phyloP scores from a whole-genome alignment of 116 monocot species.

The Papilionanthe hybrid region DNA sequence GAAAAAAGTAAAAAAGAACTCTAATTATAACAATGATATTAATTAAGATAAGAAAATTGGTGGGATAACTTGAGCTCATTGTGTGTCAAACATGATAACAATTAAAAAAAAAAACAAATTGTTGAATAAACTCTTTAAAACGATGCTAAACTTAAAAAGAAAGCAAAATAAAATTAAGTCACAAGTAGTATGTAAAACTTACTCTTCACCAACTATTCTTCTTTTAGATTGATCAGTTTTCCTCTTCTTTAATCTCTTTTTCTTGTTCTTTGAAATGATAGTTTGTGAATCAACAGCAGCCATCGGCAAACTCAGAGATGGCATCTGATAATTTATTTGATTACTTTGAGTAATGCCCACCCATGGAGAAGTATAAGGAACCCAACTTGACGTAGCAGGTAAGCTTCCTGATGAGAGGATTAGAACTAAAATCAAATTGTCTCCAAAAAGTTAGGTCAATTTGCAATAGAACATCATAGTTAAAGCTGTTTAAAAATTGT shows the following conservation, averaged over 20 bases:
- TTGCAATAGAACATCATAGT: not conserved
- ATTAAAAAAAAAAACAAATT: not conserved
- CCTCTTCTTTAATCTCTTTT: conserved; percentile 7
- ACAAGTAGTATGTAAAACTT: not conserved
- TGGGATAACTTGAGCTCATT: not conserved
- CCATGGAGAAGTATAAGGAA: not conserved
- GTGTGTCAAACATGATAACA: not conserved
- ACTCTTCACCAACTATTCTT: conserved; percentile 13
- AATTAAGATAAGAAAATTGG: not conserved
- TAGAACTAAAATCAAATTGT: not conserved
- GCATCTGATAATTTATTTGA: conserved; percentile 3
- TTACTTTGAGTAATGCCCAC: not conserved
- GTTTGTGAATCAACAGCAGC: not conserved
- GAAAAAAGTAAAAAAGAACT: not conserved
- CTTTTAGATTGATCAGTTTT: conserved; percentile 9
- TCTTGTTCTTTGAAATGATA: not conserved
- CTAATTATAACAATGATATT: not conserved
- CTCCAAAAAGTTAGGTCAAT: not conserved
- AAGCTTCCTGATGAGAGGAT: not conserved
- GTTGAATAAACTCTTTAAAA: not conserved
- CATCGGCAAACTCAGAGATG: not conserved
- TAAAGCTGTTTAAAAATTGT: not conserved
- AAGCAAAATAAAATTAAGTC: not conserved
- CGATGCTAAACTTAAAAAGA: not conserved
- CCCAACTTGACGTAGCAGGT: not conserved